Evolutionary conservation across 176 grass and related monocot genomes (phyloP).

Genomic region (Phyllostachys edulis): DNA sequence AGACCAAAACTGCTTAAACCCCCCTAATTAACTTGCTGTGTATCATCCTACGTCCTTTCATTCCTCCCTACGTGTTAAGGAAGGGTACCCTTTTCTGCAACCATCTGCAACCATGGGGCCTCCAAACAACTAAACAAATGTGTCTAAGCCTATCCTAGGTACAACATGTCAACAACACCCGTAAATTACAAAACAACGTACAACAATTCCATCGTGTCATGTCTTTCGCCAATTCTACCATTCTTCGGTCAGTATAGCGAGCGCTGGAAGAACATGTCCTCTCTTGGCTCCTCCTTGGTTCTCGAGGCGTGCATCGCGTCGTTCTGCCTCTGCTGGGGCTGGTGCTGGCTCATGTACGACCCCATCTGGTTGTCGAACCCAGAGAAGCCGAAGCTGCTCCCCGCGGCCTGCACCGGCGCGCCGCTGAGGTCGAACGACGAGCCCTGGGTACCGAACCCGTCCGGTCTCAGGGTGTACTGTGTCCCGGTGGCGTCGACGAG

Average conservation of each 20-base stretch:
- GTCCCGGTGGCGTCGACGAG: background rate
- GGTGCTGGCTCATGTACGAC: conserved; percentile 65
- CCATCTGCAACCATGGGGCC: conserved; percentile 25
- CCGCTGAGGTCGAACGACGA: conserved; percentile 36
- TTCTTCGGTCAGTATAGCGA: conserved; percentile 27
- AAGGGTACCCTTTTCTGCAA: conserved; percentile 28
- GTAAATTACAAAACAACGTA: conserved; percentile 25
- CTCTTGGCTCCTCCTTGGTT: conserved; percentile 70
- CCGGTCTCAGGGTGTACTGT: conserved; percentile 28
- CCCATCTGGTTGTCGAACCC: conserved; percentile 52
- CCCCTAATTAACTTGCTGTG: conserved; percentile 1
- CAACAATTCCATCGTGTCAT: conserved; percentile 6
- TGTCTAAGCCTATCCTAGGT: conserved; percentile 39
- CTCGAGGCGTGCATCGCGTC: conserved; percentile 52
- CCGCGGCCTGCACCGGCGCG: conserved; percentile 28
- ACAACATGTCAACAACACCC: conserved; percentile 1
- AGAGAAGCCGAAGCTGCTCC: conserved; percentile 29
- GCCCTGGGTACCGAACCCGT: conserved; percentile 40
- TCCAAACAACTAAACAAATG: conserved; percentile 68
- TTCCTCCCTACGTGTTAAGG: conserved; percentile 27
- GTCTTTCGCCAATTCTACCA: background rate
- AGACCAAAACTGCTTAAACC: conserved; percentile 20
- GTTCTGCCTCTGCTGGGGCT: conserved; percentile 65
- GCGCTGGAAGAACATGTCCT: conserved; percentile 51
- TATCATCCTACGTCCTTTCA: conserved; percentile 25